Base-by-base conservation (phyloP, 371 early-diverging fungal species). In the Mortierella sp. region DNA sequence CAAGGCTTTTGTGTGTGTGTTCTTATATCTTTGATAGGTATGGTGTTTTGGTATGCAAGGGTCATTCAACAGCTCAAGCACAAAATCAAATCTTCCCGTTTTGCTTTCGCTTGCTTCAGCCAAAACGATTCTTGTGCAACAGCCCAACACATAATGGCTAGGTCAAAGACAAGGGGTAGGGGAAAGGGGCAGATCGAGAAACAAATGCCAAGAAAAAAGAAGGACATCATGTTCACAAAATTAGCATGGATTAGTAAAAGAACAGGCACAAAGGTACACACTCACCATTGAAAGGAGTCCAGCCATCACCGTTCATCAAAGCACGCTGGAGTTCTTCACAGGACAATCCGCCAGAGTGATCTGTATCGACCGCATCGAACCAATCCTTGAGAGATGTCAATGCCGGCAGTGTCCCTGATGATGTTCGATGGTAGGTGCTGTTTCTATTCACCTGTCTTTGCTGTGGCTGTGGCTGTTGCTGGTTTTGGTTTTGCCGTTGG, bases 281-380 rank as follows among this genome's bases (percentile, higher is more conserved):
- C 79, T 26, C 75, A 79, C 80, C 76, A 74, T 85, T 83, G 61
- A 85, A 85, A 8, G 87, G 83, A 22, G 80, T 83, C 85, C 74
- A 84, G 58, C 83, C 85, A 50, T 77, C 79, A 50, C 87, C 92
- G 64, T 93, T 93, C 45, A 92, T 86, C 29, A 93, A 76, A 7
- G 92, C 93, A 26, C 89, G 85, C 48, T 82, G 82, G 4, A 82
- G 64, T 52, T 82, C 82, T 50, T 77, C 75, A 55, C 82, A 82
- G 19, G 78, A 74, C 45, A 82, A 48, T 43, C 48, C 61, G 11
- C 82, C 82, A 8, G 82, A 82, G n/a, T 22, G 75, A 65, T 82
- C 82, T 7, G 82, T 82, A 45, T 82, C 82, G 31, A 82, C 82
- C 8, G 82, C 82, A 68, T 82, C 82, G 39, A 82, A 82, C 74